A percentile compares a stretch with the other conserved stretches of the same genome.
Conservation (phyloP, 148 eudicot species). For the Persicaria maculosa region DNA sequence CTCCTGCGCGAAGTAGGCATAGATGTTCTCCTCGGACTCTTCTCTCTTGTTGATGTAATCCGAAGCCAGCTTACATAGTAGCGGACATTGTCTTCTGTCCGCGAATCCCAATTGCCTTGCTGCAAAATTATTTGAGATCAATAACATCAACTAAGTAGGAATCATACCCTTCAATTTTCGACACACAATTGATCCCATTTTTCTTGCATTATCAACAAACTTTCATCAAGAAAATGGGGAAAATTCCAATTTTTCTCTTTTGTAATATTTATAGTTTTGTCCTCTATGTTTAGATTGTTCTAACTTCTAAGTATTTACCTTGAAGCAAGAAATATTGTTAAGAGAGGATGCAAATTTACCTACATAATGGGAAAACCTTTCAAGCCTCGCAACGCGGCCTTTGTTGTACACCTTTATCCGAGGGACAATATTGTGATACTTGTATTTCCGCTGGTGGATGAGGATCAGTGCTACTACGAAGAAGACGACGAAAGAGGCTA, state of each 20-base stretch:
- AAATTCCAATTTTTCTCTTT: not conserved
- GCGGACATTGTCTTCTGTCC: conserved; percentile 65
- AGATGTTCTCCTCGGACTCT: conserved; percentile 74
- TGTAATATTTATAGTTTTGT: not conserved
- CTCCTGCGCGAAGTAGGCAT: conserved; percentile 55
- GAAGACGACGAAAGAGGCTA: conserved; percentile 56
- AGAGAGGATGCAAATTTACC: conserved; percentile 39
- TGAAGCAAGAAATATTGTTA: not conserved
- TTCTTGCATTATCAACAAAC: not conserved
- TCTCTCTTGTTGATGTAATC: conserved; percentile 81
- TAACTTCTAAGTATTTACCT: not conserved
- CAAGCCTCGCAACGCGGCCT: conserved; percentile 59
- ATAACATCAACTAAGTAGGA: no score
- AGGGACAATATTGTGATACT: conserved; percentile 51
- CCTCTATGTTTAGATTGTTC: no score
- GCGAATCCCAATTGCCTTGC: conserved; percentile 85
- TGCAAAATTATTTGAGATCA: conserved; percentile 20
- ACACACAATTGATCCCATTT: no score
- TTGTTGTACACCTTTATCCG: conserved; percentile 39
- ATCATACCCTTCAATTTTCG: no score
- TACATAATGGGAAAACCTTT: conserved; percentile 85
- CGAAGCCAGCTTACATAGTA: conserved; percentile 74
- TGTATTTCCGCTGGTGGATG: conserved; percentile 37
- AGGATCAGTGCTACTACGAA: conserved; percentile 49
- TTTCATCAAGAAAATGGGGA: not conserved